These are phyloP conservation scores for Saxophila tyrrhenica DNA, from an alignment of 495 filamentous ascomycete species.

Conservation along the genomic window DNA sequence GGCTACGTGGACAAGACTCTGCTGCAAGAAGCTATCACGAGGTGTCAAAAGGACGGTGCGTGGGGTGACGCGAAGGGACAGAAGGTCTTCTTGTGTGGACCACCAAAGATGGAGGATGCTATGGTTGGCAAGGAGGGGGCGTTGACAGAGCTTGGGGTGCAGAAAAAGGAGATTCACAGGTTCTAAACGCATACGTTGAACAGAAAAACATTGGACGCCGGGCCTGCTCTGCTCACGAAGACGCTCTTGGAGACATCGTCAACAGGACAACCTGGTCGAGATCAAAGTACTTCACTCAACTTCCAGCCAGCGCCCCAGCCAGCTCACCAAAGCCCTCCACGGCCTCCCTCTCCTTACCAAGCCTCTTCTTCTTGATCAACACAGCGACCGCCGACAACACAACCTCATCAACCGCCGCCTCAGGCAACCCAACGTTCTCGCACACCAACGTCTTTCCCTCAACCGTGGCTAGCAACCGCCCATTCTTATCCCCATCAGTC, in stretches of 20 bases:
- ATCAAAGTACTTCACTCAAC: neutral
- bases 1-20: slow-evolving; percentile 48
- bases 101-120: slow-evolving; percentile 49
- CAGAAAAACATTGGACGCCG: too few relatives aligned
- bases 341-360: neutral
- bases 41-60: slow-evolving; percentile 21
- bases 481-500: neutral
- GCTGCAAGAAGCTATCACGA: slow-evolving; percentile 37
- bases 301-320: neutral
- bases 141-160: slow-evolving; percentile 28
- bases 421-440: neutral
- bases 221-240: too few relatives aligned
- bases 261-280: too few relatives aligned
- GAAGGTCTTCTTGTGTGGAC: slow-evolving; percentile 58
- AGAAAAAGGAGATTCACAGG: slow-evolving; percentile 42
- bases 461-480: neutral
- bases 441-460: neutral
- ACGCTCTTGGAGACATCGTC: too few relatives aligned
- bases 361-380: neutral
- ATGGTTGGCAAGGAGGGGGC: slow-evolving; percentile 37
- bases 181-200: slow-evolving; percentile 37
- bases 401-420: neutral
- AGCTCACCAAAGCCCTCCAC: neutral
- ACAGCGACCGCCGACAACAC: neutral
- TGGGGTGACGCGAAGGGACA: slow-evolving; percentile 27